These are phyloP conservation scores for Rosellinia necatrix DNA, from an alignment of 2,329 filamentous ascomycete species.

Conservation along the genomic window DNA sequence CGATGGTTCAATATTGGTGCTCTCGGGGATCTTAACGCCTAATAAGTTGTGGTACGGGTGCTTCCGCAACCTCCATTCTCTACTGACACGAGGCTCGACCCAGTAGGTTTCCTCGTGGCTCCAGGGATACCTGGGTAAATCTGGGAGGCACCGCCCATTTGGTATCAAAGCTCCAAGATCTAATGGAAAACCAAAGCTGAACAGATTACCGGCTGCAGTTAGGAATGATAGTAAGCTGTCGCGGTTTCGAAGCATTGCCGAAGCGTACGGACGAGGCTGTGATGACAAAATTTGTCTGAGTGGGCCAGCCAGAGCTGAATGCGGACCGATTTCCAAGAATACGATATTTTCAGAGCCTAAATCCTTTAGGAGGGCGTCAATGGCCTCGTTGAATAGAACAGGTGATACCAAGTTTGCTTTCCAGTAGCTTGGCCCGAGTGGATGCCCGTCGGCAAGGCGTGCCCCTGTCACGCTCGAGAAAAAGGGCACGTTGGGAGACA, in stretches of 20 bases:
- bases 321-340: slow-evolving; percentile 35
- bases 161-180: slow-evolving; percentile 2
- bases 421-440: slow-evolving; percentile 34
- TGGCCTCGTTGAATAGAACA: slow-evolving; percentile 43
- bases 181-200: slow-evolving; percentile 26
- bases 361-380: slow-evolving; percentile 24
- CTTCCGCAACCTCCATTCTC: neutral
- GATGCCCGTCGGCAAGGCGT: slow-evolving; percentile 27
- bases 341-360: neutral
- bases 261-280: neutral
- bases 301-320: slow-evolving; percentile 32
- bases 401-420: slow-evolving; percentile 36
- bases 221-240: slow-evolving; percentile 20
- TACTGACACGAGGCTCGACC: slow-evolving; percentile 21
- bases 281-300: slow-evolving; percentile 28
- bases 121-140: slow-evolving; percentile 31
- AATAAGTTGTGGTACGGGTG: slow-evolving; percentile 23
- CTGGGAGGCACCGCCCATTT: neutral
- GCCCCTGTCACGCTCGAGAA: slow-evolving; percentile 41
- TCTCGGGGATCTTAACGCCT: neutral
- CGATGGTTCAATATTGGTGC: neutral
- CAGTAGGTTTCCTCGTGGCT: slow-evolving; percentile 25
- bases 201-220: slow-evolving; percentile 29
- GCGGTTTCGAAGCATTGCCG: neutral
- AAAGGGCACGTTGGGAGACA: slow-evolving; percentile 2